Conservation (phyloP, 345 rosid genomes). For the Hypericum androsaemum region DNA sequence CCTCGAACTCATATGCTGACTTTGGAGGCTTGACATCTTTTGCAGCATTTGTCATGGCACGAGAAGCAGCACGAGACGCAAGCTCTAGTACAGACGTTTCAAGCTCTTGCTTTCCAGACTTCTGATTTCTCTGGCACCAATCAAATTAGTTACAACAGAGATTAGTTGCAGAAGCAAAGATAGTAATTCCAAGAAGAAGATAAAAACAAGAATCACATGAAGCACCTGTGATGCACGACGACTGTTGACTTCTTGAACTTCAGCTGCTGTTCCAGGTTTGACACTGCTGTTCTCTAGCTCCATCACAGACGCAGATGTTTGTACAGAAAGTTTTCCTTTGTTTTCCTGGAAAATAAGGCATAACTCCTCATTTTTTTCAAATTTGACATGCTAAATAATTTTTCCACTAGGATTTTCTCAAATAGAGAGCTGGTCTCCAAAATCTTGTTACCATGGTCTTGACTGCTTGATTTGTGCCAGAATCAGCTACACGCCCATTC, state of each 20-base stretch:
- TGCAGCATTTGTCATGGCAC: constrained; percentile 64
- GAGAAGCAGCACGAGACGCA: constrained; percentile 75
- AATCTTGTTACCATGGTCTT: constrained; percentile 5
- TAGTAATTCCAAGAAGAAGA: not conserved
- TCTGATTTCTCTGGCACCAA: constrained; percentile 30
- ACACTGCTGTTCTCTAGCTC: constrained; percentile 29
- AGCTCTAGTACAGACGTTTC: constrained; percentile 66
- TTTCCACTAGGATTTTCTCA: no score
- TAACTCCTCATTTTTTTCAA: no score
- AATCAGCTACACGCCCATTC: constrained; percentile 21
- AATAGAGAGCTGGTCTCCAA: no score
- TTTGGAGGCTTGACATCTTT: constrained; percentile 54
- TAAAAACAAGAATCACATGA: constrained; percentile 4
- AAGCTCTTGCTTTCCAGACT: constrained; percentile 31
- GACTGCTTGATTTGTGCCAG: constrained; percentile 26
- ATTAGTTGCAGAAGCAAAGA: not conserved
- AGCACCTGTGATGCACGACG: constrained; percentile 17
- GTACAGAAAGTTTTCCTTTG: constrained; percentile 20
- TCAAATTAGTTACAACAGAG: not conserved
- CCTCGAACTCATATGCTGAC: constrained; percentile 81
- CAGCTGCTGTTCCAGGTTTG: constrained; percentile 19
- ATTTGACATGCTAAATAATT: no score
- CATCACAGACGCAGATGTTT: constrained; percentile 26
- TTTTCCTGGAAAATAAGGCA: constrained; percentile 24
- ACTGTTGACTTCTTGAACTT: constrained; percentile 15